Conservation (phyloP, 768 basidiomycete species). For the Lactarius vividus region DNA sequence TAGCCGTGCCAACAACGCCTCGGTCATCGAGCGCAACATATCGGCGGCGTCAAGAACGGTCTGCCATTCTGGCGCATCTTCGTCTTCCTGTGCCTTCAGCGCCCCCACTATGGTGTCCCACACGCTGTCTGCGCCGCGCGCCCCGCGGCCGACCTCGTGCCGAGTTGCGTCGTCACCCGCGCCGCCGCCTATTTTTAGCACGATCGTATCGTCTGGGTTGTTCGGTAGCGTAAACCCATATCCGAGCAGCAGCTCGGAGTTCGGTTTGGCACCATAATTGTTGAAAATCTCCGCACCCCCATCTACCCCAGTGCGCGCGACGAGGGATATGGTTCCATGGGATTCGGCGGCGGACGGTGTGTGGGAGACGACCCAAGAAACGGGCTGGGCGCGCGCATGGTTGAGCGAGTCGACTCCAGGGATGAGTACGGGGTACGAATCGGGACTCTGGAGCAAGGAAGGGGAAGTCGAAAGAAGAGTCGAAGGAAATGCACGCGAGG, state of each 20-base stretch:
- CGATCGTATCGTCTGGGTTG: constrained; percentile 86
- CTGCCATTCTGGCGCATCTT: constrained; percentile 40
- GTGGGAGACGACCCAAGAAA: constrained; percentile 71
- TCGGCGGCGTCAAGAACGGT: constrained; percentile 67
- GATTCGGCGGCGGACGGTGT: constrained; percentile 16
- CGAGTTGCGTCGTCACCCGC: constrained; percentile 34
- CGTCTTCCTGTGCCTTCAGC: constrained; percentile 32
- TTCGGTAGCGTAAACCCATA: constrained; percentile 82
- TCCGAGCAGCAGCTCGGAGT: constrained; percentile 84
- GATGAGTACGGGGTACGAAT: constrained; percentile 73
- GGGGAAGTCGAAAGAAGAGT: constrained; percentile 62
- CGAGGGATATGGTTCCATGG: constrained; percentile 54
- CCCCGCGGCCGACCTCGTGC: constrained; percentile 65
- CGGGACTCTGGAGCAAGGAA: constrained; percentile 47
- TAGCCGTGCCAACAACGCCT: constrained; percentile 47
- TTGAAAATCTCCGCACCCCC: constrained; percentile 68
- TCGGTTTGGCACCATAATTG: constrained; percentile 91
- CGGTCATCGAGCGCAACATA: constrained; percentile 65
- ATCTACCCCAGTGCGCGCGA: constrained; percentile 46
- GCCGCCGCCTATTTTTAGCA: constrained; percentile 67
- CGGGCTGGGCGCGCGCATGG: constrained; percentile 74
- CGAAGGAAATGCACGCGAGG: constrained; percentile 90
- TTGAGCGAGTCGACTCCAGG: constrained; percentile 88
- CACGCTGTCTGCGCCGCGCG: constrained; percentile 51
- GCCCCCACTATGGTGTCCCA: constrained; percentile 53